Conservation (phyloP, 2,329 filamentous ascomycete genomes). For the Penicillium sp. region DNA sequence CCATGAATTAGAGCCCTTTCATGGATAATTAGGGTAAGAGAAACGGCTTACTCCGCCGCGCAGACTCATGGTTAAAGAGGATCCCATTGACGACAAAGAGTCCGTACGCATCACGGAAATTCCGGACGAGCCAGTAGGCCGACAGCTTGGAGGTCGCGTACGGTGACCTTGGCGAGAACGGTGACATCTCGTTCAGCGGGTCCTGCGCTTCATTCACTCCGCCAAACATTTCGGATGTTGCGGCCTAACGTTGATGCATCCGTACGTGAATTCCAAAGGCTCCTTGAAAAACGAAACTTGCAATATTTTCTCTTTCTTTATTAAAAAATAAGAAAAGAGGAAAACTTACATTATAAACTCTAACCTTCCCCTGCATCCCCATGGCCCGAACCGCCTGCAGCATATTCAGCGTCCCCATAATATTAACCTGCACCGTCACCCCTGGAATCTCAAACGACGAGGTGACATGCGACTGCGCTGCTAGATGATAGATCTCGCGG, state of each 20-base stretch:
- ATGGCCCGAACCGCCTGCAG: neutral
- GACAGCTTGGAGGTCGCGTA: constrained; percentile 11
- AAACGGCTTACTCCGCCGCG: constrained; percentile 8
- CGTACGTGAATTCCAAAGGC: neutral
- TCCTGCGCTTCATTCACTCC: neutral
- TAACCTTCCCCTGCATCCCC: neutral
- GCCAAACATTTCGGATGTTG: constrained; percentile 9
- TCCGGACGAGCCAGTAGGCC: constrained; percentile 8
- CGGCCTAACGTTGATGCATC: constrained; percentile 1
- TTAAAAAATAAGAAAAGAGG: neutral
- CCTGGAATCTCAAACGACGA: neutral
- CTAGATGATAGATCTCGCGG: neutral
- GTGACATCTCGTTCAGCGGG: constrained; percentile 7
- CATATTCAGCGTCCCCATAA: neutral
- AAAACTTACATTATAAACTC: neutral
- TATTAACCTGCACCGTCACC: neutral
- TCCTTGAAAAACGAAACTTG: no score
- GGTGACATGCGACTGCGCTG: neutral
- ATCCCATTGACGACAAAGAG: constrained; percentile 13
- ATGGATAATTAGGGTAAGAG: neutral
- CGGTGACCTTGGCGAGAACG: constrained; percentile 9
- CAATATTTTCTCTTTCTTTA: neutral
- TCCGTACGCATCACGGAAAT: constrained; percentile 6
- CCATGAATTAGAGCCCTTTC: neutral
- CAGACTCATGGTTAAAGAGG: constrained; percentile 16